A percentile compares a stretch with the other conserved stretches of the same genome.
phyloP scores from a whole-genome alignment of 495 filamentous ascomycete species.

The Cetradonia linearis region DNA sequence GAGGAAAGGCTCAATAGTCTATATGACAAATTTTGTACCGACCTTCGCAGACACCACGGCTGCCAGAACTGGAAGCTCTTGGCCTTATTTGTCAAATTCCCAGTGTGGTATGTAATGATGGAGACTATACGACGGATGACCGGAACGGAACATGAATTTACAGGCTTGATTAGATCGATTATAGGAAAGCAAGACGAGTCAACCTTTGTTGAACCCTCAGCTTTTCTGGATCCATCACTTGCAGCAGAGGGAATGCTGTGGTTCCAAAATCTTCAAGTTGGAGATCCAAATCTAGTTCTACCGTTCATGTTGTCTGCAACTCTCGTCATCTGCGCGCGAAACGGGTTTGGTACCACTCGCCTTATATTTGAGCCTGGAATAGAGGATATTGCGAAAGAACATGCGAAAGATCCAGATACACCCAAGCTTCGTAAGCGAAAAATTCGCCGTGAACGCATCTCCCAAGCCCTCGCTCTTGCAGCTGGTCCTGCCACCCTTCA shows the following conservation, averaged over 20 bases:
- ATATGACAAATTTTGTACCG: not conserved
- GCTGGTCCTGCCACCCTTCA: slow-evolving; percentile 40
- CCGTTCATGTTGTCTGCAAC: slow-evolving; percentile 47
- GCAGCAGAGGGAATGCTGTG: slow-evolving; percentile 65
- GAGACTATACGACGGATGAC: slow-evolving; percentile 58
- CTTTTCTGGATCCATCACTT: slow-evolving; percentile 45
- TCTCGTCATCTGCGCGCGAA: slow-evolving; percentile 28
- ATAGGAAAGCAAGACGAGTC: slow-evolving; percentile 1
- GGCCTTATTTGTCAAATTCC: slow-evolving; percentile 42
- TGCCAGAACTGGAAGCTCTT: slow-evolving; percentile 40
- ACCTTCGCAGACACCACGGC: slow-evolving; percentile 28
- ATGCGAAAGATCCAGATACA: not conserved
- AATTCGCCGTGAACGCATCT: slow-evolving; percentile 9
- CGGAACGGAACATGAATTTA: slow-evolving; percentile 44
- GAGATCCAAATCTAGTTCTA: slow-evolving; percentile 60
- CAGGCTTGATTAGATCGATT: slow-evolving; percentile 31
- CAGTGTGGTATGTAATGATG: slow-evolving; percentile 58
- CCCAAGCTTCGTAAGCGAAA: not conserved
- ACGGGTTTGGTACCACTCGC: slow-evolving; percentile 15
- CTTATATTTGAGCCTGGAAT: slow-evolving; percentile 20
- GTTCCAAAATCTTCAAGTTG: slow-evolving; percentile 63
- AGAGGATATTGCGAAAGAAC: slow-evolving; percentile 4
- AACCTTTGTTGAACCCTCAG: slow-evolving; percentile 19
- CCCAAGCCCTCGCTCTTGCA: slow-evolving; percentile 32
- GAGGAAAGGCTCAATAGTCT: slow-evolving; percentile 20